Evolutionary conservation across 106 monocot genomes (phyloP), one percentile per base, ranked within the genome.

Genomic region (Phalaenopsis aphrodite): DNA sequence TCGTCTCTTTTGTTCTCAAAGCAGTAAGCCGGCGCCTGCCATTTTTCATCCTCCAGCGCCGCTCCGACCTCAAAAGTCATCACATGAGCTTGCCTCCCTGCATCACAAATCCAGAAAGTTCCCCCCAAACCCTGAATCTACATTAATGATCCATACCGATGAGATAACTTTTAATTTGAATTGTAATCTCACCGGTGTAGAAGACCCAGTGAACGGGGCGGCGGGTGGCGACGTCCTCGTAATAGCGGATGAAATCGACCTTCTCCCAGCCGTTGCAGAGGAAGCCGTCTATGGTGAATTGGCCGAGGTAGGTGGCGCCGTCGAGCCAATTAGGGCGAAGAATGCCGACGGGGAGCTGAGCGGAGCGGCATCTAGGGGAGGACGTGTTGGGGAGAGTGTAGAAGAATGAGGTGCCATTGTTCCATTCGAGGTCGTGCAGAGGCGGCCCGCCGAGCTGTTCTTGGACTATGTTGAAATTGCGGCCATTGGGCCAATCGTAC

Each of bases 11-110:
- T n/a, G 41, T 87, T 69, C 15, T 82, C 23, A 45, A 95, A 95
- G 65, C 95, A 93, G 79, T 95, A 91, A 3, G 72, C 87, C 19
- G 95, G 95, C 5, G 90, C 91, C 75, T 95, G 95, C 92, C 95
- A 93, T 77, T 90, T 88, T 24, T 68, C 85, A 79, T 95, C 93
- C 21, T 89, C 83, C 14, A 95, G 93, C 37, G 73, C 86, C 9
- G 88, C 93, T 49, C 95, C 95, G 9, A 88, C 93, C 69, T 95
- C 95, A 41, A 83, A 95, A 2, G 89, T 91, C 93, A 95, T 93
- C 38, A 93, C 93, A 78, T 95, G 90, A 77, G 83, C 80, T 23
- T 83, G 61, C 80, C 89, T 92, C 30, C 94, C 94, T 94, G 84
- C 61, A 80, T 21, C 10, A 15, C 56, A 47, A 46, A 76, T 61